Conservation (phyloP, 768 basidiomycete genomes). For the Panus rudis region DNA sequence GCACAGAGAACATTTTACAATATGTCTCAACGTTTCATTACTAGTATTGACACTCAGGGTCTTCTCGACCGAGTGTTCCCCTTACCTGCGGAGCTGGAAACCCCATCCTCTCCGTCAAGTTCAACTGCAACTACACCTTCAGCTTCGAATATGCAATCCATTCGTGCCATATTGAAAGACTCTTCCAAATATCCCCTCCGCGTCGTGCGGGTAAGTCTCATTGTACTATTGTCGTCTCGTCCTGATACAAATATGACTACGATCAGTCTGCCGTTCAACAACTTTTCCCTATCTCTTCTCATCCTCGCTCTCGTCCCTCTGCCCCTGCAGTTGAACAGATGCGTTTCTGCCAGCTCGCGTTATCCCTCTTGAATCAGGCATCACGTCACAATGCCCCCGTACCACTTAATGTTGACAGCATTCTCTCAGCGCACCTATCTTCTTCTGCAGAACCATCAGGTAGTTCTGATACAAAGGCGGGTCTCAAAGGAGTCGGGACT, state of each 20-base stretch:
- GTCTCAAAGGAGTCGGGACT: too few species aligned
- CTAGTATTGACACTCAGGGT: constrained; percentile 64
- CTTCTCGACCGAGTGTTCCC: constrained; percentile 77
- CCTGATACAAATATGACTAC: not conserved
- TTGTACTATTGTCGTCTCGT: not conserved
- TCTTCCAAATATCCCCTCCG: constrained; percentile 46
- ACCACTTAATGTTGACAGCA: constrained; percentile 38
- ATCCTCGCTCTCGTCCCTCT: constrained; percentile 57
- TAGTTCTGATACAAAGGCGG: too few species aligned
- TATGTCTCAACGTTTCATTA: constrained; percentile 6
- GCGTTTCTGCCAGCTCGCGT: constrained; percentile 68
- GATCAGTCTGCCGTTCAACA: constrained; percentile 55
- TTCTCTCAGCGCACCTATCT: constrained; percentile 26
- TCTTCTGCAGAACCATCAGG: not conserved
- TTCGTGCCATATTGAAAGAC: constrained; percentile 52
- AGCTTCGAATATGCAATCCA: constrained; percentile 31
- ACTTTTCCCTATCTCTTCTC: constrained; percentile 61
- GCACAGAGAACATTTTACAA: constrained; percentile 4
- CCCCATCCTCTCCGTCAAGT: constrained; percentile 33
- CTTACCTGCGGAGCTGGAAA: constrained; percentile 34
- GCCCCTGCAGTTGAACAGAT: constrained; percentile 62
- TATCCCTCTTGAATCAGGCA: constrained; percentile 65
- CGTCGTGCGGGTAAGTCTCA: constrained; percentile 47
- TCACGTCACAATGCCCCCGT: constrained; percentile 41
- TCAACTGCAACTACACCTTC: constrained; percentile 14